Conservation (phyloP, 176 grass and related monocot species). For the Thinopyrum elongatum region DNA sequence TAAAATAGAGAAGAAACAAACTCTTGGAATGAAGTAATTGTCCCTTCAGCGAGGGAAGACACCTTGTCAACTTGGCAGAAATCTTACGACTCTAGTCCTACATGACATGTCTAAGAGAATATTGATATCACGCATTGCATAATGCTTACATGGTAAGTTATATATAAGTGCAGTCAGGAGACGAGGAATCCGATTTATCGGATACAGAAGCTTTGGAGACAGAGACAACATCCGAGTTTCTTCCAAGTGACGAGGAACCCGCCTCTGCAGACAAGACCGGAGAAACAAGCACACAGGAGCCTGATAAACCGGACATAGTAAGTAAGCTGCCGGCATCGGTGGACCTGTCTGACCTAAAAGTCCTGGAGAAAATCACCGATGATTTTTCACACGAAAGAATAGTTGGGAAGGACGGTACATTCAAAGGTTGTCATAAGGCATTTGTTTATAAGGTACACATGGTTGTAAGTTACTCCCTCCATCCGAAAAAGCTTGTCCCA, state of each 20-base stretch:
- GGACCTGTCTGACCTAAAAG: background rate
- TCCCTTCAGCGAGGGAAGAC: no score
- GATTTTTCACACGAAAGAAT: background rate
- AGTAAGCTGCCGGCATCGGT: background rate
- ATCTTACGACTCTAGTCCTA: background rate
- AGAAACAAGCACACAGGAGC: background rate
- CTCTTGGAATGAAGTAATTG: background rate
- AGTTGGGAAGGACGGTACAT: background rate
- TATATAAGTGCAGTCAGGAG: background rate
- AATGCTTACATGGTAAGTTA: background rate
- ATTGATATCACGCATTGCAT: background rate
- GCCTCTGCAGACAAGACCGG: background rate
- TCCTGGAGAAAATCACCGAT: background rate
- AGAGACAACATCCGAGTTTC: background rate
- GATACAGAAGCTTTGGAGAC: background rate
- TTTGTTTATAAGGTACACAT: background rate
- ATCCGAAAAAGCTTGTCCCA: no score
- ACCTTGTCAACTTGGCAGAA: background rate
- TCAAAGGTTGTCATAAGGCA: background rate
- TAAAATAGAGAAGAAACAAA: background rate
- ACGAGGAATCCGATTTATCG: background rate
- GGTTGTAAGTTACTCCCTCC: no score
- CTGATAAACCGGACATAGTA: background rate
- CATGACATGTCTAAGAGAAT: no score
- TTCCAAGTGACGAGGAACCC: background rate